A percentile compares a stretch with the other conserved stretches of the same genome.
These are phyloP conservation scores for Venturia asperata DNA, from an alignment of 2,329 filamentous ascomycete genomes.

Conservation along the genomic window DNA sequence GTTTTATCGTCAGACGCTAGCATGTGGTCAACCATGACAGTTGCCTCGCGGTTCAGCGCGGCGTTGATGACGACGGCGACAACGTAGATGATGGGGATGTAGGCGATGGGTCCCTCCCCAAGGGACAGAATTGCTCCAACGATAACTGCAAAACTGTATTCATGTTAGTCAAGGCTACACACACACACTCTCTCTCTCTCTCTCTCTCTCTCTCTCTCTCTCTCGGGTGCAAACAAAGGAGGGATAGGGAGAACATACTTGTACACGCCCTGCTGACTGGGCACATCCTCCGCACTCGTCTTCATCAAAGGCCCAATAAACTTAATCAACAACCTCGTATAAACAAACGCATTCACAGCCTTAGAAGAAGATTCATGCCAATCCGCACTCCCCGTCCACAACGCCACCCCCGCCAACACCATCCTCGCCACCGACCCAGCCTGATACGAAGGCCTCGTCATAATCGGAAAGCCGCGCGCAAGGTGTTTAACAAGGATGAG, in stretches of 20 bases:
- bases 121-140: neutral
- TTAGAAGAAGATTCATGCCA: neutral
- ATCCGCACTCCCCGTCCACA: neutral
- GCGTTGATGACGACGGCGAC: neutral
- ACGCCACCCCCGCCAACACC: neutral
- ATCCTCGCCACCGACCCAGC: neutral
- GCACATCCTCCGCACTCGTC: neutral
- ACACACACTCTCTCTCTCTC: too few species aligned
- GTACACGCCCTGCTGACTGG: neutral
- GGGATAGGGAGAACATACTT: neutral
- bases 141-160: neutral
- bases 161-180: neutral
- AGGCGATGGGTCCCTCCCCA: neutral
- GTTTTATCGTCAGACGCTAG: neutral
- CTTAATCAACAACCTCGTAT: neutral
- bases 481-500: neutral
- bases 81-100: neutral
- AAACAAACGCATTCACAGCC: slow-evolving; percentile 1
- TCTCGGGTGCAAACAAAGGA: too few species aligned
- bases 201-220: too few species aligned
- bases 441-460: neutral
- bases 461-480: neutral
- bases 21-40: neutral
- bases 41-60: neutral
- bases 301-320: neutral